Evolutionary conservation across 2,329 filamentous ascomycete species (phyloP).

Genomic region (Cladophialophora carrionii): DNA sequence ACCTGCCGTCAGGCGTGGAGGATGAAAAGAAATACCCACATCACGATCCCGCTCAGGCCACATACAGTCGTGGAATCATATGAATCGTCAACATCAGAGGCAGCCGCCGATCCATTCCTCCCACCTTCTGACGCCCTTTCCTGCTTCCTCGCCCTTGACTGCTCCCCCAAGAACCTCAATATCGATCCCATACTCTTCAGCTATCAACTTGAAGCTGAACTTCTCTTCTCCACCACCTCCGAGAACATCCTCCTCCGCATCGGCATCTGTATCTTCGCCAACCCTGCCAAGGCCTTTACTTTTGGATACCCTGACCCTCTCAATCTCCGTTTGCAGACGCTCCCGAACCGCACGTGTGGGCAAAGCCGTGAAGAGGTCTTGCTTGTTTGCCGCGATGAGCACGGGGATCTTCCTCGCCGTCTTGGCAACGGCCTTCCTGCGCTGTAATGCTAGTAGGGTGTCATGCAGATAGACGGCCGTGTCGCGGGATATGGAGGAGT

Average conservation of each 20-base stretch:
- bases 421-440: constrained; percentile 56
- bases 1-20: constrained; percentile 30
- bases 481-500: constrained; percentile 61
- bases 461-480: constrained; percentile 88
- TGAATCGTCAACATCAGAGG: constrained; percentile 54
- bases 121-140: constrained; percentile 77
- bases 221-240: constrained; percentile 76
- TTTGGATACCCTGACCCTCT: constrained; percentile 73
- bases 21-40: constrained; percentile 32
- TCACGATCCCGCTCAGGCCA: constrained; percentile 15
- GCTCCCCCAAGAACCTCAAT: constrained; percentile 75
- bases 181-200: constrained; percentile 72
- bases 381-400: constrained; percentile 89
- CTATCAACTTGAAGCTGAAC: constrained; percentile 82
- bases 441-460: constrained; percentile 79
- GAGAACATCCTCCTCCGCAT: constrained; percentile 79
- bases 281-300: constrained; percentile 69
- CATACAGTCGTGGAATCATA: constrained; percentile 27
- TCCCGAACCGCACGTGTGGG: constrained; percentile 75
- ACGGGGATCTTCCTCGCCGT: constrained; percentile 67
- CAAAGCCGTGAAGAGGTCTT: constrained; percentile 90
- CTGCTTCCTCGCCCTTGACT: constrained; percentile 64
- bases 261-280: constrained; percentile 49
- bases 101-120: constrained; percentile 85
- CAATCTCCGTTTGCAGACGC: constrained; percentile 78